Evolutionary conservation across 805 yeast species (phyloP).

Genomic region (Saturnispora besseyi): DNA sequence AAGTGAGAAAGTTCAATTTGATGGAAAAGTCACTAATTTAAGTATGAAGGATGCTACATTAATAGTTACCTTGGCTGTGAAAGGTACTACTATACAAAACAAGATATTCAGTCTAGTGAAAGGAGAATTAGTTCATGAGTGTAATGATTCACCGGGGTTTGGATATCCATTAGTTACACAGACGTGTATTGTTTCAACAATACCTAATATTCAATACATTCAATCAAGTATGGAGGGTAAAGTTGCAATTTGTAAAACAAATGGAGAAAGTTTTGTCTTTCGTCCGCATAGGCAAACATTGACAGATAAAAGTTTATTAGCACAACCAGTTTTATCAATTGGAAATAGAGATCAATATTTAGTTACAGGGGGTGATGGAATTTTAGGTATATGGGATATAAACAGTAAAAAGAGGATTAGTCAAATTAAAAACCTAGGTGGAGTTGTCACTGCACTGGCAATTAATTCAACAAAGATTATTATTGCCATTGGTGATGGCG

Average conservation of each 20-base stretch:
- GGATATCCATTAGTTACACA: constrained; percentile 5
- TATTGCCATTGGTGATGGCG: constrained; percentile 6
- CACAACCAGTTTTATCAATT: constrained; percentile 16
- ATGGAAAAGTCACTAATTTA: not conserved
- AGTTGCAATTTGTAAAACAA: constrained; percentile 57
- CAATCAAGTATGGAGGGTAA: constrained; percentile 75
- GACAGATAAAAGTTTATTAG: constrained; percentile 18
- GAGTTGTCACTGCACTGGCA: constrained; percentile 4
- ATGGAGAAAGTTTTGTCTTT: constrained; percentile 53
- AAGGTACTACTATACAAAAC: not conserved
- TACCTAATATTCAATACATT: constrained; percentile 24
- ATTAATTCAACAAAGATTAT: not conserved
- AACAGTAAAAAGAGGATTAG: constrained; percentile 15
- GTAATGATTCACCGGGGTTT: constrained; percentile 2
- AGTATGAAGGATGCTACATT: not conserved
- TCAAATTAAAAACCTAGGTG: constrained; percentile 5
- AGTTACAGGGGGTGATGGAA: constrained; percentile 17
- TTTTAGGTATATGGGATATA: constrained; percentile 28
- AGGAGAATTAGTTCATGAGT: not conserved
- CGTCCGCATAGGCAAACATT: constrained; percentile 57
- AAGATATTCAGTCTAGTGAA: not conserved
- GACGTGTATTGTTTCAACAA: not conserved
- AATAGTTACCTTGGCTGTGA: not conserved
- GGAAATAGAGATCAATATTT: constrained; percentile 1
- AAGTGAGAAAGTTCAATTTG: not conserved